phyloP scores from a whole-genome alignment of 208 protist genomes.

The Endotrypanum monterogeii region DNA sequence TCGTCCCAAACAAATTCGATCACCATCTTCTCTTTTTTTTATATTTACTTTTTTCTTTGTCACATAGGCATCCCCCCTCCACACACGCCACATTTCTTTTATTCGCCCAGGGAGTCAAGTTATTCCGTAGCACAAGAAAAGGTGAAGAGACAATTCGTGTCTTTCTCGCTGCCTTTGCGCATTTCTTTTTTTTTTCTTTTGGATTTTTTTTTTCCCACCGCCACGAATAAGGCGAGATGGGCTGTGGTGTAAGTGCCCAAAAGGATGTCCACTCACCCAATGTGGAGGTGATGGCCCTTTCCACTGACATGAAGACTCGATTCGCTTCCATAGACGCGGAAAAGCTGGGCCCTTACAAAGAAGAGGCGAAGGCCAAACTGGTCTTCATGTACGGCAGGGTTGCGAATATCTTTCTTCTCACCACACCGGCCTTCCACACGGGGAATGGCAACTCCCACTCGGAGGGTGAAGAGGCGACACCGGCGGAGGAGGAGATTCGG shows the following conservation, averaged over 20 bases:
- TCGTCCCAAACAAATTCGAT: no score
- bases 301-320: slow-evolving; percentile 22
- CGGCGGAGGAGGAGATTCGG: slow-evolving; percentile 19
- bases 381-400: slow-evolving; percentile 22
- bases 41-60: no score
- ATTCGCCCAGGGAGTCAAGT: no score
- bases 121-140: no score
- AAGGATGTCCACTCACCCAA: slow-evolving; percentile 1
- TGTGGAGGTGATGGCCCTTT: slow-evolving; percentile 12
- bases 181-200: not conserved
- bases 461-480: not conserved
- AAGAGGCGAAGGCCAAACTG: slow-evolving; percentile 18
- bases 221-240: slow-evolving; percentile 9
- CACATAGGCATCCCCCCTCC: no score
- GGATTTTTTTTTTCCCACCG: not conserved
- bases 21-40: no score
- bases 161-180: no score
- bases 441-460: not conserved
- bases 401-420: slow-evolving; percentile 31
- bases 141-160: no score
- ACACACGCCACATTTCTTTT: not conserved
- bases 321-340: slow-evolving; percentile 22
- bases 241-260: slow-evolving; percentile 19
- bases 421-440: slow-evolving; percentile 19
- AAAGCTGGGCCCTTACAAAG: slow-evolving; percentile 28